Percentiles rank a stretch among this genome's conserved stretches.
phyloP scores from a whole-genome alignment of 192 early-diverging fungal genomes.

The Chytriomyces sp. region DNA sequence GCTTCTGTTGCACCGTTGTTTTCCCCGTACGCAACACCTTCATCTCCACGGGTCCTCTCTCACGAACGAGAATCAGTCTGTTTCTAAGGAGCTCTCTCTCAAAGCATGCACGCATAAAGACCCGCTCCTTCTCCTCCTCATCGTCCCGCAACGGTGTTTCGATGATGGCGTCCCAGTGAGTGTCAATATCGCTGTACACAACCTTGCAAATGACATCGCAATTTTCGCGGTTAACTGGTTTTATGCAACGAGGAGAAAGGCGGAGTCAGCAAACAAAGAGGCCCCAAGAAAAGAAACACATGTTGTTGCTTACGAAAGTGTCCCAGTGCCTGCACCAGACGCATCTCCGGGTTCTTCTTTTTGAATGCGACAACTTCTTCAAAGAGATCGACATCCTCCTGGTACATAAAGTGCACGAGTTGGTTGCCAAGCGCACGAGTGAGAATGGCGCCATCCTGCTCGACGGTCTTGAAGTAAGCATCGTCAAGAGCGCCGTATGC shows the following conservation, averaged over 20 bases:
- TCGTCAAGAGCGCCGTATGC: slow-evolving; percentile 2
- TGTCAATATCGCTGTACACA: slow-evolving; percentile 36
- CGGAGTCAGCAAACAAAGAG: background rate
- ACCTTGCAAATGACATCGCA: slow-evolving; percentile 48
- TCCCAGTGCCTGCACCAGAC: background rate
- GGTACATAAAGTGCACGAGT: slow-evolving; percentile 32
- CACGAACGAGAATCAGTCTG: slow-evolving; percentile 41
- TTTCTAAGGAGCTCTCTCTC: slow-evolving; percentile 41
- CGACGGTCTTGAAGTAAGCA: background rate
- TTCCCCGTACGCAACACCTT: background rate
- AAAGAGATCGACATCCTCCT: slow-evolving; percentile 30
- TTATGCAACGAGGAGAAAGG: background rate
- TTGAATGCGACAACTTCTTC: slow-evolving; percentile 23
- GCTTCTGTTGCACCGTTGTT: background rate
- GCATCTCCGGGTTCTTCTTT: background rate
- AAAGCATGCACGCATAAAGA: slow-evolving; percentile 21
- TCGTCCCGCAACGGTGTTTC: slow-evolving; percentile 5
- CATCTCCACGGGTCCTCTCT: slow-evolving; percentile 22
- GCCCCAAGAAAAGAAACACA: background rate
- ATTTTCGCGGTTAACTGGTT: slow-evolving; percentile 2
- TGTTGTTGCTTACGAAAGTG: slow-evolving; percentile 13
- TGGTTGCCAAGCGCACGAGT: background rate
- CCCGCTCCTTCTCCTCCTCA: slow-evolving; percentile 13
- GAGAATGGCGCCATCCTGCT: slow-evolving; percentile 11
- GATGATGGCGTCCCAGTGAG: slow-evolving; percentile 48